These are phyloP conservation scores for Strobilomyces dryophilus DNA, from an alignment of 768 basidiomycete genomes.

Conservation along the genomic window DNA sequence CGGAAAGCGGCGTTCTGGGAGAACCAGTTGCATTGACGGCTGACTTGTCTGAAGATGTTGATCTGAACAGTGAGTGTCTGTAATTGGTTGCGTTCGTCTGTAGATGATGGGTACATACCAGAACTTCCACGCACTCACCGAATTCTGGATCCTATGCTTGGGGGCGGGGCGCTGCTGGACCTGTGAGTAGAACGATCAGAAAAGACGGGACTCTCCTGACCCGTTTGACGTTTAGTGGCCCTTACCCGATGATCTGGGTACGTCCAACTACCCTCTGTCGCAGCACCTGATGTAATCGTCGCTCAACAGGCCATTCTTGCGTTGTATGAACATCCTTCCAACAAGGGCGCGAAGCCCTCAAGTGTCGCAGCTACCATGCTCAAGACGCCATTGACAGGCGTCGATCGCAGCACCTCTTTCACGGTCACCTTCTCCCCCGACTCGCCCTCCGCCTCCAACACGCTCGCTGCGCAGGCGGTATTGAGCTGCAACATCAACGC, in stretches of 20 bases:
- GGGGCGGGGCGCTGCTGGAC: constrained; percentile 81
- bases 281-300: constrained; percentile 9
- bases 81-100: not conserved
- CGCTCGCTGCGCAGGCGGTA: constrained; percentile 66
- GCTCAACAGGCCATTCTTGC: constrained; percentile 63
- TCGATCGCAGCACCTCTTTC: constrained; percentile 76
- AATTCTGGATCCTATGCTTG: constrained; percentile 74
- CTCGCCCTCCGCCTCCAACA: constrained; percentile 30
- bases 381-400: constrained; percentile 72
- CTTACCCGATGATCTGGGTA: constrained; percentile 81
- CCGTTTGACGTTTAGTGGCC: constrained; percentile 47
- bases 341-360: constrained; percentile 54
- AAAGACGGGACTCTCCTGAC: not conserved
- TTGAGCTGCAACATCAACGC: constrained; percentile 66
- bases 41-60: constrained; percentile 70
- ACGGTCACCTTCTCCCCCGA: constrained; percentile 60
- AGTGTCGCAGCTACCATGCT: constrained; percentile 66
- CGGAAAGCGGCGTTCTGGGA: constrained; percentile 62
- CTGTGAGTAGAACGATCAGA: constrained; percentile 48
- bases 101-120: constrained; percentile 21
- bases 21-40: constrained; percentile 65
- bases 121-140: constrained; percentile 67
- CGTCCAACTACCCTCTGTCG: constrained; percentile 11
- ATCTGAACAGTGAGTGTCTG: constrained; percentile 49
- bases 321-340: constrained; percentile 76